Percentiles rank a stretch among this genome's conserved stretches.
Evolutionary conservation across 805 yeast genomes (phyloP).

Genomic region (Starmerella floris): DNA sequence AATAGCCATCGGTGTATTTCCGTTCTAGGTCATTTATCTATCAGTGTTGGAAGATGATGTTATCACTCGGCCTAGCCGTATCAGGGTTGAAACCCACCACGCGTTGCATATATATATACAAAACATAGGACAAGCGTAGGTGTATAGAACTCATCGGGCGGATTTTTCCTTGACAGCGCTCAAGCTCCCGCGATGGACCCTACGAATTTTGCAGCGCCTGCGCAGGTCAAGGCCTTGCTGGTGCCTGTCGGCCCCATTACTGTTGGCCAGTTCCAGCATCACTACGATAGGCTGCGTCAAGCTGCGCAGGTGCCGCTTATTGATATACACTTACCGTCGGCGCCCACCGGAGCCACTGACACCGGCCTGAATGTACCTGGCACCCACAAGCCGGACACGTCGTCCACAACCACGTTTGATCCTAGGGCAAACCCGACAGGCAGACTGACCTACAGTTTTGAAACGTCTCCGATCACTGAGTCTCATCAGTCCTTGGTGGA

Average conservation of each 20-base stretch:
- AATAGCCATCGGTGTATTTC: no score
- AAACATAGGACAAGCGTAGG: no score
- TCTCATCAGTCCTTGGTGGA: constrained; percentile 62
- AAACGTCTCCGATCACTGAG: constrained; percentile 35
- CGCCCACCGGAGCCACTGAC: neutral
- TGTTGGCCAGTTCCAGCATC: constrained; percentile 32
- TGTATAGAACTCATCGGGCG: no score
- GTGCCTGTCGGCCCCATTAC: constrained; percentile 50
- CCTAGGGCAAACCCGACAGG: constrained; percentile 83
- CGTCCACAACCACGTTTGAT: constrained; percentile 35
- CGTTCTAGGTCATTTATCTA: no score
- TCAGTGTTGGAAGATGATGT: no score
- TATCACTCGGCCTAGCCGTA: no score
- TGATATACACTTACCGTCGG: constrained; percentile 40
- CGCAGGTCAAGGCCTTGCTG: constrained; percentile 50
- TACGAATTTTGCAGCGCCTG: constrained; percentile 42
- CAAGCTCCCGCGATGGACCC: constrained; percentile 20
- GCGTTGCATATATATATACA: no score
- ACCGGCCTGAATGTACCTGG: neutral
- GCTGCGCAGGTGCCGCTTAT: constrained; percentile 55
- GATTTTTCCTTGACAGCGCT: no score
- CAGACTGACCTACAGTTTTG: constrained; percentile 46
- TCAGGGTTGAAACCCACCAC: no score
- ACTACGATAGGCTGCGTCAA: constrained; percentile 34
- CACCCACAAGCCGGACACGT: constrained; percentile 11